These are phyloP conservation scores for Fraxinus platypoda DNA, from an alignment of 305 asterid species.

Conservation along the genomic window DNA sequence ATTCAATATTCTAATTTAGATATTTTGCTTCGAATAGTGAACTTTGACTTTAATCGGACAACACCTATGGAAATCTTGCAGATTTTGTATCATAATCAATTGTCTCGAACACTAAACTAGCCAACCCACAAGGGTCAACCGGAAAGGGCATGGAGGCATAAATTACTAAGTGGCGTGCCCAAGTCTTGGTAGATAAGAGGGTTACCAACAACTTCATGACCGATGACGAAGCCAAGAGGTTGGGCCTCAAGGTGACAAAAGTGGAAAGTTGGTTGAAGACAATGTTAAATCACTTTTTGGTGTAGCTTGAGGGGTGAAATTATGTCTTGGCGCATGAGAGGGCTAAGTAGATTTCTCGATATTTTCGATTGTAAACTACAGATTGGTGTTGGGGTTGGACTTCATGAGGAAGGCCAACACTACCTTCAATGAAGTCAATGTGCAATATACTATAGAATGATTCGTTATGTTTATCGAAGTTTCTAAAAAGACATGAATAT, in stretches of 20 bases:
- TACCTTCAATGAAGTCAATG: background rate
- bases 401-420: background rate
- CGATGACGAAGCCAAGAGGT: background rate
- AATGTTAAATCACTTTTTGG: too few species aligned
- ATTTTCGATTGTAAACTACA: background rate
- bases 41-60: background rate
- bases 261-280: too few species aligned
- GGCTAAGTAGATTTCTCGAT: background rate
- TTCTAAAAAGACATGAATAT: background rate
- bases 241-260: too few species aligned
- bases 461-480: background rate
- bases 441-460: background rate
- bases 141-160: background rate
- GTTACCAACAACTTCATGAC: background rate
- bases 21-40: background rate
- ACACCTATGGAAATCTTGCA: background rate
- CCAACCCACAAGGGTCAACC: background rate
- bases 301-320: too few species aligned
- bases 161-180: background rate
- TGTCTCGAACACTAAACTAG: background rate
- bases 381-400: background rate
- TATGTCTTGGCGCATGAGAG: too few species aligned
- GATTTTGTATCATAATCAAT: background rate
- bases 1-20: background rate
- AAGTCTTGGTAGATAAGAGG: background rate